Evolutionary conservation across 2,329 filamentous ascomycete species (phyloP), one percentile per base, ranked within the genome.

Genomic region (Metarhizium rileyi): DNA sequence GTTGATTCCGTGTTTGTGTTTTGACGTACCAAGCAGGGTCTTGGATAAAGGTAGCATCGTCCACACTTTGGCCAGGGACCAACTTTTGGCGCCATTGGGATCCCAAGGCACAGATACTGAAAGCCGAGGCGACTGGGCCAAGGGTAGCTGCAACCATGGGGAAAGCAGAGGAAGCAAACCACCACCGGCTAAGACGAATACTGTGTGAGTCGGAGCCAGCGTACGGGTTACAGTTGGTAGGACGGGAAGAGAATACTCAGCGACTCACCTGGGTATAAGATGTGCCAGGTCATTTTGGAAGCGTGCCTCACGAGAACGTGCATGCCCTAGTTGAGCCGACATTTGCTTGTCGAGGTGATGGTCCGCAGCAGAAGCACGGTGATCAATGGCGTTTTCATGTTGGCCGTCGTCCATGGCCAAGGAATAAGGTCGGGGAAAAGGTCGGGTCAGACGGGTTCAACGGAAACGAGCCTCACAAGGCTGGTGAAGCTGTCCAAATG

Each of bases 21-120:
- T n/a, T 20, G 27, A 54, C 56, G 58, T 69, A 85, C 84, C 89
- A 95, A 55, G 65, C 56, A 1, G 90, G 89, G 63, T 95, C 89
- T 0, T 56, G 38, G 49, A 86, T 74, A 23, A 77, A 80, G 2
- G 55, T 30, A 0, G 79, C 82, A 1, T 70, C 60, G 9, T 75
- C 68, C 5, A 76, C 61, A 2, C 74, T 62, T 5, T 74, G 69
- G 0, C 71, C 70, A 0, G 74, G 71, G 1, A 66, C 63, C 5
- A 78, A 67, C 45, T 72, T 71, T 62, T 84, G 78, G 52, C 87
- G 76, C 90, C 90, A 95, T 22, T 80, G 80, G 26, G 81, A 83
- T 1, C 88, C 87, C n/a, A 95, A 74, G 7, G 90, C 87, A 53
- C 86, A 89, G 51, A 95, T 89, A 50, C 86, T 91, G 66, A 93